These are phyloP conservation scores for Tolypocladium tropicale DNA, from an alignment of 2,329 filamentous ascomycete genomes.

Conservation along the genomic window DNA sequence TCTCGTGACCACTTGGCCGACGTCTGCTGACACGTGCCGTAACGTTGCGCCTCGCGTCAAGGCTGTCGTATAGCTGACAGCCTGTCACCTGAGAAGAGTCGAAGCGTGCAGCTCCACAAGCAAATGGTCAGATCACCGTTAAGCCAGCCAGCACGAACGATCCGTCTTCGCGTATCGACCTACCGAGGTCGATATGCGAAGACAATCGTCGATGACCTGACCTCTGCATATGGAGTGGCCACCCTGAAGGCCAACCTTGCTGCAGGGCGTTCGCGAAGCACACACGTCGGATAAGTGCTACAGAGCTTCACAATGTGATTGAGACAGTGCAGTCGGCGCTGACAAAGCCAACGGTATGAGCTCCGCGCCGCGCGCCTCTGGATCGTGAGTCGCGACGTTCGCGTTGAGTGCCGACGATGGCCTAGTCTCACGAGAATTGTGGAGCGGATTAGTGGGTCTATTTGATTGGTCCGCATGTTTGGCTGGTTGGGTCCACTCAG, in stretches of 20 bases:
- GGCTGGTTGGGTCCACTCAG: slow-evolving; percentile 1
- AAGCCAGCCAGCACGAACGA: not conserved
- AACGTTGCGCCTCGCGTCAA: not conserved
- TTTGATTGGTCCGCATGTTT: not conserved
- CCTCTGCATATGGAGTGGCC: not conserved
- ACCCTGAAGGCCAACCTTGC: too few relatives aligned
- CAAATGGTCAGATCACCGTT: not conserved
- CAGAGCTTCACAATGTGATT: not conserved
- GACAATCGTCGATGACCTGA: not conserved
- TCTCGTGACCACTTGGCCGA: not conserved
- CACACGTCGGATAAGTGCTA: not conserved
- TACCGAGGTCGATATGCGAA: not conserved
- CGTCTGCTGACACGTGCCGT: not conserved
- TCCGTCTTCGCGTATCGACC: not conserved
- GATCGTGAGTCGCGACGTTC: not conserved
- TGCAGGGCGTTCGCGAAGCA: not conserved
- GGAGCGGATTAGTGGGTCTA: not conserved
- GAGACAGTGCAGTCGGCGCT: not conserved
- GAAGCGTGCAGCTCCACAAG: not conserved
- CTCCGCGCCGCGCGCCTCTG: not conserved
- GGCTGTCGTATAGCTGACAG: not conserved
- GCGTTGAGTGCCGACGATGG: not conserved
- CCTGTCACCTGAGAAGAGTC: not conserved
- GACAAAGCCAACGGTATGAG: not conserved
- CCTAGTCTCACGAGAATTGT: not conserved